Base-by-base conservation (phyloP, 441 rosid species). In the Bocquillonia castaneifolia region DNA sequence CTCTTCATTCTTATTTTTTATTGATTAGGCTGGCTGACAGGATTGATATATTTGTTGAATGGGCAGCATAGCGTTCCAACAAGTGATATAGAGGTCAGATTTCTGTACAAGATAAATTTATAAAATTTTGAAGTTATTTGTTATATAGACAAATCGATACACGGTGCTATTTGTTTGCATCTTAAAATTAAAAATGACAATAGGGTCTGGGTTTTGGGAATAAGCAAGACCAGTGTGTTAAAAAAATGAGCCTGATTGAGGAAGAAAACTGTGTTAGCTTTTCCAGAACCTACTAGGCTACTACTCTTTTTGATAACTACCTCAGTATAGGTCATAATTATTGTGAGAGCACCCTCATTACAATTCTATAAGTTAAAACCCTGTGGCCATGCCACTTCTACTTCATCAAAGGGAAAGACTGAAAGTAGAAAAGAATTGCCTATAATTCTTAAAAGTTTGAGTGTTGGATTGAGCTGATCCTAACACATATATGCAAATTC, bases 11-110 rank as follows among this genome's bases (percentile, higher is more conserved):
- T 80, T 85, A 81, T 80, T 77, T 75, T 85, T 78, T 74, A 82
- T 80, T 86, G 87, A 72, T 82, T 80, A 81, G 86, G 87, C 86
- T 86, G 85, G 84, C 88, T 88, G 86, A 91, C 88, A 85, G 80
- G 91, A 80, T 84, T 87, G 81, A 82, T 76, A 54, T 85, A 68
- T 88, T 79, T 91, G 78, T 87, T 91, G 84, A 80, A 86, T 93
- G 91, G 78, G 86, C 97, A 90, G 99, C 86, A 74, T 81, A 80
- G 78, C 76, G 85, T 71, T 72, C 76, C 92, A 64, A 73, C 90
- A 37, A 77, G 84, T 64, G 80, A 87, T 69, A 81, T 91, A 52
- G 89, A 91, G 97, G 99, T 94, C 76, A 88, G 97, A 71, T 75
- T 70, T 79, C 10, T 22, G 64, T 42, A 14, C 73, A 57, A 10